Percentiles rank a stretch among this genome's conserved stretches.
Conservation (phyloP, 495 filamentous ascomycete species). For the Chaetomium fimeti region DNA sequence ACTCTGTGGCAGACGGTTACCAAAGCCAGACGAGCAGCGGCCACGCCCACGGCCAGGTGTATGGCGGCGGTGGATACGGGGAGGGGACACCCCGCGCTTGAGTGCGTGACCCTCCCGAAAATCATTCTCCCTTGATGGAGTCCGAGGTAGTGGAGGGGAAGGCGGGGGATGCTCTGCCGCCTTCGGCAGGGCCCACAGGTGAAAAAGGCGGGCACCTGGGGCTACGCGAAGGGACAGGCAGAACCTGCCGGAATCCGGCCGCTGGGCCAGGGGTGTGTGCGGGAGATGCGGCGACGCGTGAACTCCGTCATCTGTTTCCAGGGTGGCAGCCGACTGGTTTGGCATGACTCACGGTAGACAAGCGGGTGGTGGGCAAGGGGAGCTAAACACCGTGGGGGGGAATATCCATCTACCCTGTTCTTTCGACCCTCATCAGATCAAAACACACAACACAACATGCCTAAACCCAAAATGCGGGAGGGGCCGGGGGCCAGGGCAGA, state of each 20-base stretch:
- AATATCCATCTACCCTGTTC: neutral
- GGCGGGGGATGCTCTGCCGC: neutral
- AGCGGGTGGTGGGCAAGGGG: neutral
- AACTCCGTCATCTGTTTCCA: neutral
- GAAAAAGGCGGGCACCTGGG: neutral
- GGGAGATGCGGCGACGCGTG: conserved; percentile 2
- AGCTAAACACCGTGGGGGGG: neutral
- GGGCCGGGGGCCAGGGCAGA: no score
- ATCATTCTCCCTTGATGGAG: neutral
- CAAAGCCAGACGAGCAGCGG: conserved; percentile 36
- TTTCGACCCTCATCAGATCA: neutral
- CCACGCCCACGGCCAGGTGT: conserved; percentile 41
- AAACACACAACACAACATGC: neutral
- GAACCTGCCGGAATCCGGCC: neutral
- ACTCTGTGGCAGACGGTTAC: conserved; percentile 40
- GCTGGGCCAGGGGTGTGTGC: neutral
- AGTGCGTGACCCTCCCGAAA: conserved; percentile 6
- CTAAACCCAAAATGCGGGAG: neutral
- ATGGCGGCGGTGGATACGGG: conserved; percentile 42
- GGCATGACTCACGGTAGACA: conserved; percentile 3
- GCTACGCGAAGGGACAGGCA: neutral
- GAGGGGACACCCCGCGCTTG: conserved; percentile 45
- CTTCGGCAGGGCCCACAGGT: neutral
- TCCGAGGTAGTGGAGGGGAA: neutral
- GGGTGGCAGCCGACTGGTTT: conserved; percentile 5